Percentiles rank a stretch among this genome's conserved stretches.
Conservation (phyloP, 495 filamentous ascomycete species). For the Aspergillus avenaceus region DNA sequence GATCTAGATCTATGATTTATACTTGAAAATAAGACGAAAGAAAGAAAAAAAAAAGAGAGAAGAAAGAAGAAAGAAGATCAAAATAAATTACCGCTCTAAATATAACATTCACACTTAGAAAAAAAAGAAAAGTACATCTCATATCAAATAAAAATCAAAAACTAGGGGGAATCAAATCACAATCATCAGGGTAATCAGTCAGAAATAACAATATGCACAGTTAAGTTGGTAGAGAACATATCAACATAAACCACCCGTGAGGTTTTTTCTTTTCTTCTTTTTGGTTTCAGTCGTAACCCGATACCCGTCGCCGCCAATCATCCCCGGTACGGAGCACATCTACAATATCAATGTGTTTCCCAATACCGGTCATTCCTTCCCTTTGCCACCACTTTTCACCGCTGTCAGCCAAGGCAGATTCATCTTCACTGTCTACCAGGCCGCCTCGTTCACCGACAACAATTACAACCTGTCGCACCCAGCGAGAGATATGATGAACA, state of each 20-base stretch:
- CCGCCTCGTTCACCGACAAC: slow-evolving; percentile 83
- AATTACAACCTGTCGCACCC: slow-evolving; percentile 79
- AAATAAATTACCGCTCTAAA: too few species aligned
- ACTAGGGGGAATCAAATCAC: slow-evolving; percentile 33
- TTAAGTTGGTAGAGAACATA: slow-evolving; percentile 7
- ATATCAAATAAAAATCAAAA: too few species aligned
- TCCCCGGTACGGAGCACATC: slow-evolving; percentile 73
- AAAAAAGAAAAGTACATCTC: too few species aligned
- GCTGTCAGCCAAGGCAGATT: slow-evolving; percentile 55
- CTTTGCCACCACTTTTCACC: slow-evolving; percentile 76
- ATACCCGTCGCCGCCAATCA: slow-evolving; percentile 75
- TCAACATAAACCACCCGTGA: slow-evolving; percentile 22
- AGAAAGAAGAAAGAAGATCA: too few species aligned
- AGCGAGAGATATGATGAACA: slow-evolving; percentile 69
- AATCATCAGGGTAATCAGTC: slow-evolving; percentile 19
- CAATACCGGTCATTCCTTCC: slow-evolving; percentile 74
- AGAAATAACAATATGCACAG: slow-evolving; percentile 1
- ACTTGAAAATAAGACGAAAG: too few species aligned
- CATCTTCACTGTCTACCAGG: slow-evolving; percentile 86
- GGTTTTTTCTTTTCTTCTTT: neutral
- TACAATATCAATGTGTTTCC: slow-evolving; percentile 81
- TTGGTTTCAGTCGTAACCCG: slow-evolving; percentile 56
- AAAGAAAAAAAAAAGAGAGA: too few species aligned
- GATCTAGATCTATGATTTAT: too few species aligned
- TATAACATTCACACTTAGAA: too few species aligned